A percentile compares a stretch with the other conserved stretches of the same genome.
phyloP scores from a whole-genome alignment of 129 eudicot species.

The Lactuca sativa region DNA sequence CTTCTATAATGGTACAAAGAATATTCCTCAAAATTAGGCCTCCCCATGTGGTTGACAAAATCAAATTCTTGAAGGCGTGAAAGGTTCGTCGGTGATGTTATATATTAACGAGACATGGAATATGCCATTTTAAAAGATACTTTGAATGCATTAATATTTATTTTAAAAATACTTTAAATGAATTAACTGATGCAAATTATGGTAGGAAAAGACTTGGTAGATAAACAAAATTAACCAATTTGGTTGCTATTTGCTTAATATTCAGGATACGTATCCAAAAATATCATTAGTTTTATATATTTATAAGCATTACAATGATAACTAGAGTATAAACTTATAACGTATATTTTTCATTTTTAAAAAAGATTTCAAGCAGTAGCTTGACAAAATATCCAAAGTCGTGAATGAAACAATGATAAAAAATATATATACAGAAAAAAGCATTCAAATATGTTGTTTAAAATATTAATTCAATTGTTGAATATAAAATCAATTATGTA shows the following conservation, averaged over 20 bases:
- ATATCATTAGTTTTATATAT: no score
- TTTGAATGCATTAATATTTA: background rate
- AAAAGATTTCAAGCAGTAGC: no score
- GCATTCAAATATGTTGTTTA: background rate
- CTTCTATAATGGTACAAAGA: conserved; percentile 25
- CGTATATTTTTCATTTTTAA: no score
- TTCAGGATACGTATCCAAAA: no score
- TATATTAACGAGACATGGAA: background rate
- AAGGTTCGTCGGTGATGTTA: conserved; percentile 2
- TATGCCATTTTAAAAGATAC: no score
- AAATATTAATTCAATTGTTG: background rate
- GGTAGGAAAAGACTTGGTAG: no score
- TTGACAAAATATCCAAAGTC: background rate
- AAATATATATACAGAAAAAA: background rate
- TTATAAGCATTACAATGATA: no score
- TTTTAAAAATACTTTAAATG: no score
- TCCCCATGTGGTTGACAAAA: conserved; percentile 17
- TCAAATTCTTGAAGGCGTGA: background rate
- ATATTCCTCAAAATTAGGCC: conserved; percentile 21
- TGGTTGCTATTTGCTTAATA: no score
- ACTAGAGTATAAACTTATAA: no score
- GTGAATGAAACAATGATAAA: conserved; percentile 3
- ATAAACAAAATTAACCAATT: no score
- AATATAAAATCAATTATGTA: background rate
- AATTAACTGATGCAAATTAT: background rate